Evolutionary conservation across 108 stramenopile species (phyloP), one percentile per base, ranked within the genome.

Genomic region (Bacterosira constricta): DNA sequence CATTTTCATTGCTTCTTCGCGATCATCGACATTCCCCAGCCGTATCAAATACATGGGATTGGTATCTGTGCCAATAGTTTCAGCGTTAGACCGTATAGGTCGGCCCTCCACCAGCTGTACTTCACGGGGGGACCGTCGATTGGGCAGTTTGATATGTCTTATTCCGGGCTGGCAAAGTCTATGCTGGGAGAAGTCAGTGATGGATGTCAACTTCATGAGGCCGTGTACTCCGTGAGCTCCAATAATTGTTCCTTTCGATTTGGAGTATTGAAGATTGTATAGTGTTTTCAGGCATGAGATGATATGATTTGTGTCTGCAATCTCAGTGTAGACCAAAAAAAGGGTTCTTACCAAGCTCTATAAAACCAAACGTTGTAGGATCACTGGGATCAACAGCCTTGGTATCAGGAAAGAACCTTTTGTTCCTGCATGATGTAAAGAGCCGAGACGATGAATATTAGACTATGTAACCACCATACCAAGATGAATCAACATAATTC

Each of bases 211-310:
- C 66, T 88, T 92, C 60, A 86, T 32, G 61, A 72, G 71, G 41
- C 93, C 93, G 45, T 90, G 86, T 8, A 95, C 90, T 18, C 93
- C 93, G 72, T 95, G 93, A 4, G 93, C 75, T 45, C 90, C 90
- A 6, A 71, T 45, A 49, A 95, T 71, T 18, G 86, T 84, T n/a
- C 87, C 91, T 74, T 27, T 44, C 5, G 6, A 54, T 54, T 54
- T 8, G 15, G 20, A 8, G n/a, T 8, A 54, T 35, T 6, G 27
- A 10, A 3, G 23, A 26, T 12, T 23, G 27, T 27, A 52, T 52
- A 0, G 5, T 13, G 9, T 51, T 51, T n/a, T 51, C 49, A 18
- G 12, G 6, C 15, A 17, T 11, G 49, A 11, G 49, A 6, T 17
- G 6, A 18, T 17, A 17, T 17, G 49, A 17, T 49, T 49, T 13